Conservation (phyloP, 257 asterid species). For the Jasminum sambac region DNA sequence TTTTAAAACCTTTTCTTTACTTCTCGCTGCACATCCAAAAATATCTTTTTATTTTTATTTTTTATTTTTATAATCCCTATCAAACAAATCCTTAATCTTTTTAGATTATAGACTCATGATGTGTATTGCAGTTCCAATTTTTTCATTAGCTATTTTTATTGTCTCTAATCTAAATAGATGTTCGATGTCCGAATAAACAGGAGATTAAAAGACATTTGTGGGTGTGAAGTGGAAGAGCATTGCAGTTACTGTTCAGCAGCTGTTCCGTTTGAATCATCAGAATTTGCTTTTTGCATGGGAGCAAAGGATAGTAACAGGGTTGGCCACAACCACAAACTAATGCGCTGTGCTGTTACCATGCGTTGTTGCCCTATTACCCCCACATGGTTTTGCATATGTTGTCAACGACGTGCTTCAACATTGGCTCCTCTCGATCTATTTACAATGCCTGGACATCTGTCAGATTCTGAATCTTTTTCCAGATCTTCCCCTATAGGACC, state of each 20-base stretch:
- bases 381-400: constrained; percentile 77
- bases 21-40: no score
- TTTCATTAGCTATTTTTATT: not conserved
- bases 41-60: no score
- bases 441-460: constrained; percentile 47
- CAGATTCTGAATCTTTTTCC: constrained; percentile 39
- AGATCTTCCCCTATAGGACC: constrained; percentile 29
- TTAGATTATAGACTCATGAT: not conserved
- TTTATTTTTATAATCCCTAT: no score
- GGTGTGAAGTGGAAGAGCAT: constrained; percentile 46
- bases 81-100: not conserved
- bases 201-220: constrained; percentile 26
- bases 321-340: constrained; percentile 49
- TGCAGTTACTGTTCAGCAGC: constrained; percentile 72
- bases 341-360: constrained; percentile 72
- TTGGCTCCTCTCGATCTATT: constrained; percentile 56
- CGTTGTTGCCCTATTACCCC: constrained; percentile 59
- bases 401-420: constrained; percentile 53
- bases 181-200: constrained; percentile 26
- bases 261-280: constrained; percentile 76
- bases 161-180: not conserved
- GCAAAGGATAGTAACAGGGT: constrained; percentile 28
- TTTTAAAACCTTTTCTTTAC: no score
- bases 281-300: constrained; percentile 63
- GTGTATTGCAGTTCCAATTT: constrained; percentile 4